phyloP scores from a whole-genome alignment of 2,329 filamentous ascomycete species.

The Trichoderma sp. region DNA sequence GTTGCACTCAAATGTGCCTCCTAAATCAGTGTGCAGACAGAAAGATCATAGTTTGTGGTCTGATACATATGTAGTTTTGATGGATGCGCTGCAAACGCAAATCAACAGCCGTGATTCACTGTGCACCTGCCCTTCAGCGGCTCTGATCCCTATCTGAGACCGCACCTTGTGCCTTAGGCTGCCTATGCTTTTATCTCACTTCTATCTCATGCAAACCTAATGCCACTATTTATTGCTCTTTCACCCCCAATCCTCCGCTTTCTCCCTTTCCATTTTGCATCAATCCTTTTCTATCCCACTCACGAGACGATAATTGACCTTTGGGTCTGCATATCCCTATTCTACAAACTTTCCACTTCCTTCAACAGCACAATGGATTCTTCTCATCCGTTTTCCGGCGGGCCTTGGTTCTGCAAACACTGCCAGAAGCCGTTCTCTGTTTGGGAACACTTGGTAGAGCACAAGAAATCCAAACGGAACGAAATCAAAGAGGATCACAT shows the following conservation, averaged over 20 bases:
- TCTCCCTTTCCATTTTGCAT: not conserved
- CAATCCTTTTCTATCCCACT: not conserved
- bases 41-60: not conserved
- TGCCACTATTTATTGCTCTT: not conserved
- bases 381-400: slow-evolving; percentile 7
- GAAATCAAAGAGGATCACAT: slow-evolving; percentile 30
- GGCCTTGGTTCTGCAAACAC: slow-evolving; percentile 30
- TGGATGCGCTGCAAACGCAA: not conserved
- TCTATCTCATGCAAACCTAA: not conserved
- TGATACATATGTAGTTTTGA: too few relatives aligned
- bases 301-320: not conserved
- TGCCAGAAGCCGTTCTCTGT: slow-evolving; percentile 31
- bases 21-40: not conserved
- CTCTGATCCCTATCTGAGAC: not conserved
- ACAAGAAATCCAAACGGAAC: slow-evolving; percentile 32
- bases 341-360: not conserved
- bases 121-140: not conserved
- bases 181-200: not conserved
- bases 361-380: not conserved
- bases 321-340: not conserved
- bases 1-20: not conserved
- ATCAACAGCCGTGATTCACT: not conserved
- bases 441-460: slow-evolving; percentile 29
- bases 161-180: not conserved
- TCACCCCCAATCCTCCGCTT: not conserved